These are phyloP conservation scores for Mrakia blollopis DNA, from an alignment of 768 basidiomycete genomes.

Conservation along the genomic window DNA sequence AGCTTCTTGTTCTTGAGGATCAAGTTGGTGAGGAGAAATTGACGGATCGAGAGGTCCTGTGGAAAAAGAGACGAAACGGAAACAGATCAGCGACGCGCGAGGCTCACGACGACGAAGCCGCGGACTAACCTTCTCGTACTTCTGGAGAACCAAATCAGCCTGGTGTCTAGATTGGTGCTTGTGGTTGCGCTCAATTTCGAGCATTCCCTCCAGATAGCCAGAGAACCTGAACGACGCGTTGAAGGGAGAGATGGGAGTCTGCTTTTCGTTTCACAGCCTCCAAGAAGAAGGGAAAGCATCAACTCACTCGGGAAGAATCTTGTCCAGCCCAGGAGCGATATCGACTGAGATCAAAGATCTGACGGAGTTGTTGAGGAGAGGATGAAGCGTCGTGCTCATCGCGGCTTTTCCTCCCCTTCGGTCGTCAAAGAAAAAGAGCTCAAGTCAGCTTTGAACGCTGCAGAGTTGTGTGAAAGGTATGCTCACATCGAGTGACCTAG, in stretches of 20 bases:
- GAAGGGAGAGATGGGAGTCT: neutral
- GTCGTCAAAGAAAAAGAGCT: neutral
- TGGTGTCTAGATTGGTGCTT: conserved; percentile 60
- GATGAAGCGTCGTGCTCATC: conserved; percentile 43
- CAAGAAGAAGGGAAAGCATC: neutral
- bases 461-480: neutral
- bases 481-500: conserved; percentile 89
- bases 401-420: conserved; percentile 68
- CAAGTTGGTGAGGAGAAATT: conserved; percentile 83
- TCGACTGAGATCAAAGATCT: conserved; percentile 60
- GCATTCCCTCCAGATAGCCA: conserved; percentile 66
- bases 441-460: neutral
- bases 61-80: too few species aligned
- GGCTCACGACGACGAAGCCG: neutral
- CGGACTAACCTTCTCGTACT: conserved; percentile 49
- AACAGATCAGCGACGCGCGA: too few species aligned
- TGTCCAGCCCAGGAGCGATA: conserved; percentile 62
- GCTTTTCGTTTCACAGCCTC: neutral
- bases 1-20: conserved; percentile 44
- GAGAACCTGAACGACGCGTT: conserved; percentile 48
- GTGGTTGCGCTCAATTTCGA: conserved; percentile 56
- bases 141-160: conserved; percentile 60
- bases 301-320: conserved; percentile 55
- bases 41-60: conserved; percentile 67
- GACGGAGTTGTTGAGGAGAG: conserved; percentile 39